Evolutionary conservation across 2,329 filamentous ascomycete species (phyloP), one percentile per base, ranked within the genome.

Genomic region (Beauveria sp.): DNA sequence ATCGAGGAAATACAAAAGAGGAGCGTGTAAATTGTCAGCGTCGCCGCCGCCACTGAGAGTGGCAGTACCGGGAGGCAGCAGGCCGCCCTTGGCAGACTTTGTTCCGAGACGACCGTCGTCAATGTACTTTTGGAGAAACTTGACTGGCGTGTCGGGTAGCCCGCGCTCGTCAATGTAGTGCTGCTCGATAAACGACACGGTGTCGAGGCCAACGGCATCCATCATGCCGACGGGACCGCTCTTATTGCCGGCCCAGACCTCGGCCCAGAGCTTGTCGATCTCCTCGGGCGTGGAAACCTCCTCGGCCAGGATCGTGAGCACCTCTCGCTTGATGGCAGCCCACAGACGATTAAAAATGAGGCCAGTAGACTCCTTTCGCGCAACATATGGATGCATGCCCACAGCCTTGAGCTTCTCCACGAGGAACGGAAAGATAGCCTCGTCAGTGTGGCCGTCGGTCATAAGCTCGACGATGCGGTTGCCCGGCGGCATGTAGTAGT

Each of bases 281-380:
- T 81, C 76, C n/a, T 75, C 69, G 0, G 82, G 79, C 0, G 70
- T 72, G 0, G 75, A 74, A 0, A 84, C 79, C 0, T 74, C 80
- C 55, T 84, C 81, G 0, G 77, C 72, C 3, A 84, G 63, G 10
- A 84, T 79, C 0, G 68, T 75, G 56, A 84, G 63, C 0, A 70
- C 68, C 64, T 84, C 81, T 2, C 81, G 73, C 67, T 84, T 84
- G 18, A 84, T 73, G 0, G 81, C 81, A 0, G 81, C 82, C 81
- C 81, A 84, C 0, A 84, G 67, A 0, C 81, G 77, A 59, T 84
- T 84, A 65, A 82, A 80, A 41, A 84, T 78, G 63, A 84, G 79
- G 0, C 81, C 78, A 0, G 80, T 81, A 0, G 79, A 81, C 63
- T 83, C 76, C 54, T 76, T 78, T 7, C 72, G 65, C 0, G 79